phyloP scores from a whole-genome alignment of 2,329 filamentous ascomycete genomes.

The Hymenoscyphus occultus region DNA sequence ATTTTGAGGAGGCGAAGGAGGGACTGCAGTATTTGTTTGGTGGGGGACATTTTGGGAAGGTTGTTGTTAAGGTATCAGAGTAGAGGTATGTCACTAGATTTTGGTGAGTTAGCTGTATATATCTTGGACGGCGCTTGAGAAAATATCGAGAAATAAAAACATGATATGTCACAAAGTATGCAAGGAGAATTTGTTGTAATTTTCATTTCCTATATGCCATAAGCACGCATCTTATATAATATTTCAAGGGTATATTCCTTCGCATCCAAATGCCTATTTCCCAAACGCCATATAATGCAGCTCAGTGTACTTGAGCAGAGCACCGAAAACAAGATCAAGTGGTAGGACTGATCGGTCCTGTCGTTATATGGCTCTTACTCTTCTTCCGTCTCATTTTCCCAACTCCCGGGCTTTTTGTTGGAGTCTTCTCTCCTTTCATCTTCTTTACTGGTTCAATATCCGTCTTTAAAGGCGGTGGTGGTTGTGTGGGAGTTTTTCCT shows the following conservation, averaged over 20 bases:
- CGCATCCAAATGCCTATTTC: neutral
- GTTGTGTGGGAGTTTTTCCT: slow-evolving; percentile 22
- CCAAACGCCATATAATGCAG: neutral
- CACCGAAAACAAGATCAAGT: neutral
- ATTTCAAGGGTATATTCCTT: slow-evolving; percentile 4
- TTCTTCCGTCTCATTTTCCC: slow-evolving; percentile 40
- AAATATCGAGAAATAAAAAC: too few species aligned
- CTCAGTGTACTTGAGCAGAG: neutral
- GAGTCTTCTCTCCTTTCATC: slow-evolving; percentile 34
- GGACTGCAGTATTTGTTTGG: slow-evolving; percentile 47
- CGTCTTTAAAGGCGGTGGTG: slow-evolving; percentile 29
- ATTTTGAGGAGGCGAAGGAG: slow-evolving; percentile 45
- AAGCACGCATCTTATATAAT: neutral
- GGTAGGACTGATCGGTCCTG: slow-evolving; percentile 28
- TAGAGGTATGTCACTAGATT: neutral
- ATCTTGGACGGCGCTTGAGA: neutral
- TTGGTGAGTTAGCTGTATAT: neutral
- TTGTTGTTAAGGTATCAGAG: slow-evolving; percentile 37
- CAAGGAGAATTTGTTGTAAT: neutral
- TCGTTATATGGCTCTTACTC: slow-evolving; percentile 31
- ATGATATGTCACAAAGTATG: neutral
- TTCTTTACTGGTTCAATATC: slow-evolving; percentile 32
- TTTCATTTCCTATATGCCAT: neutral
- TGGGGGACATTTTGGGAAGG: slow-evolving; percentile 49
- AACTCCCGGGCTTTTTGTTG: slow-evolving; percentile 33